Percentiles rank a stretch among this genome's conserved stretches.
phyloP scores from a whole-genome alignment of 2,329 filamentous ascomycete species.

The Raffaelea deltoideospora region DNA sequence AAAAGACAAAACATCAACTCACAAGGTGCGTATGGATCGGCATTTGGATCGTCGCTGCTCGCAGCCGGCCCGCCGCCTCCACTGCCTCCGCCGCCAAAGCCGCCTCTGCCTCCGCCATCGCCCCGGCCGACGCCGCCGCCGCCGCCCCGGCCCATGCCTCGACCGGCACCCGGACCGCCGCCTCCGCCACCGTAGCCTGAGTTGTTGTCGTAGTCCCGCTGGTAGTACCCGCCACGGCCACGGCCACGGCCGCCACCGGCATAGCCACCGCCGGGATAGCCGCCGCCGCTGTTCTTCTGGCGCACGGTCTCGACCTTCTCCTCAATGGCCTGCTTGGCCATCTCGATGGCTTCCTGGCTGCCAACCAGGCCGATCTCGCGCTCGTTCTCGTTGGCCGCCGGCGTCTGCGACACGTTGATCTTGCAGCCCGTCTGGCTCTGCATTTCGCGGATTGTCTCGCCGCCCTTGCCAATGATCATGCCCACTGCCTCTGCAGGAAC shows the following conservation, averaged over 20 bases:
- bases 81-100: constrained; percentile 20
- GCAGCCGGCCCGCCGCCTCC: constrained; percentile 17
- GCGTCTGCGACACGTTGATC: constrained; percentile 80
- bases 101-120: constrained; percentile 26
- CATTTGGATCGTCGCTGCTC: constrained; percentile 30
- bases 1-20: constrained; percentile 18
- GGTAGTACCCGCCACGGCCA: constrained; percentile 33
- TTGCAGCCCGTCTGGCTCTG: constrained; percentile 79
- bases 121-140: constrained; percentile 17
- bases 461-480: constrained; percentile 93
- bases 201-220: constrained; percentile 24
- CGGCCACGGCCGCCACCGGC: constrained; percentile 24
- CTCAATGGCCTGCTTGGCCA: constrained; percentile 72
- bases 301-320: constrained; percentile 80
- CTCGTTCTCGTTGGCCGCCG: constrained; percentile 61
- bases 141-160: no score
- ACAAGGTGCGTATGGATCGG: constrained; percentile 65
- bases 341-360: constrained; percentile 57
- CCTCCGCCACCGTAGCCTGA: constrained; percentile 30
- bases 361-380: constrained; percentile 80
- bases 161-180: constrained; percentile 37
- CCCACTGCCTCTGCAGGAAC: constrained; percentile 85
- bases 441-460: constrained; percentile 90
- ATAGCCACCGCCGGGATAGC: constrained; percentile 26
- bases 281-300: constrained; percentile 36